phyloP scores from a whole-genome alignment of 768 basidiomycete genomes.

The Lactarius sp. region DNA sequence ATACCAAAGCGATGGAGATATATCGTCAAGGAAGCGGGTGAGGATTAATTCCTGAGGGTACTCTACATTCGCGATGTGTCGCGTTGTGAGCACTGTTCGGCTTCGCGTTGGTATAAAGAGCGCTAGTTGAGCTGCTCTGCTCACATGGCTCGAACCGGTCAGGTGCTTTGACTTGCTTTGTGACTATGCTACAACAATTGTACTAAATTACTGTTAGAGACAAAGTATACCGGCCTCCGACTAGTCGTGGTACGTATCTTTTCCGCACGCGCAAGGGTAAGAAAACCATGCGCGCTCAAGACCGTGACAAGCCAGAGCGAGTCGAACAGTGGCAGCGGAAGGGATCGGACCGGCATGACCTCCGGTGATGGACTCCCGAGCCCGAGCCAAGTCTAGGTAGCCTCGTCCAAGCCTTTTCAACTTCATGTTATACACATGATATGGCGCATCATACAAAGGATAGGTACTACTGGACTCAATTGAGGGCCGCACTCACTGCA shows the following conservation, averaged over 20 bases:
- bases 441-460: constrained; percentile 54
- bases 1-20: background rate
- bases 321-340: background rate
- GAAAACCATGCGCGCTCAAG: background rate
- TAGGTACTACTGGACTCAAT: constrained; percentile 72
- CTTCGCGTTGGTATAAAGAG: background rate
- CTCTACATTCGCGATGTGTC: constrained; percentile 12
- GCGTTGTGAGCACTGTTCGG: constrained; percentile 1
- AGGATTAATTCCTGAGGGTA: background rate
- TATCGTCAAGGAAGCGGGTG: background rate
- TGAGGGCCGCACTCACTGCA: constrained; percentile 62
- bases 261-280: background rate
- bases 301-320: no score
- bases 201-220: background rate
- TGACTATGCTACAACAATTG: background rate
- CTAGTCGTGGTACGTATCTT: background rate
- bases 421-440: no score
- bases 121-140: constrained; percentile 10
- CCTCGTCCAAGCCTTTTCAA: no score
- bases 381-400: no score
- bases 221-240: background rate
- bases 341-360: background rate
- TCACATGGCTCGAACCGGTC: constrained; percentile 11
- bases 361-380: no score
- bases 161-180: background rate